Evolutionary conservation across 345 rosid genomes (phyloP).

Genomic region (Sonneratia alba): DNA sequence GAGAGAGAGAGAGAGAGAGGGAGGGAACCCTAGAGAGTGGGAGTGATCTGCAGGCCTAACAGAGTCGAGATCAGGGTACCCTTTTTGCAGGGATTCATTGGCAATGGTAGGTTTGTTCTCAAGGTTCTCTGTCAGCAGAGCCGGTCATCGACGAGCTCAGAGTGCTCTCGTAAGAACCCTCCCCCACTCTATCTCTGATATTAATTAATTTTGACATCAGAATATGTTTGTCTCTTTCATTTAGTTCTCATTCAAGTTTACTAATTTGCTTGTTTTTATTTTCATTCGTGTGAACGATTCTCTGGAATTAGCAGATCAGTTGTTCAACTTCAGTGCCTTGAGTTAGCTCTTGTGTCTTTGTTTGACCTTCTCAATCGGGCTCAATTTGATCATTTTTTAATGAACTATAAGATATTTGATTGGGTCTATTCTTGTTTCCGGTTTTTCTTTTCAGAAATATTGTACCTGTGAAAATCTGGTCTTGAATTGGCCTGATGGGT

Average conservation of each 20-base stretch:
- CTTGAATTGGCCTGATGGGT: conserved; percentile 1
- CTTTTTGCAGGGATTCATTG: neutral
- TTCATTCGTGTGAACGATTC: neutral
- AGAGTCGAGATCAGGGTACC: conserved; percentile 13
- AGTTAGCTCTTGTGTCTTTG: neutral
- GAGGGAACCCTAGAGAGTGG: neutral
- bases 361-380: conserved; percentile 4
- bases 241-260: neutral
- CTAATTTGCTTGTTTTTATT: neutral
- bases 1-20: too few species aligned
- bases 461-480: neutral
- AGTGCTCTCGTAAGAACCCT: conserved; percentile 62
- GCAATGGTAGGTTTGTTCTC: conserved; percentile 90
- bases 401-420: neutral
- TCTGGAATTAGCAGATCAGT: neutral
- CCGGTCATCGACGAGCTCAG: conserved; percentile 73
- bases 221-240: neutral
- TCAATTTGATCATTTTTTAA: neutral
- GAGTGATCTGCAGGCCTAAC: neutral
- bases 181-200: conserved; percentile 3
- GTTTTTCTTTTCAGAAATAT: too few species aligned
- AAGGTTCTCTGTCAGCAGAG: conserved; percentile 62
- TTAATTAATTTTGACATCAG: neutral
- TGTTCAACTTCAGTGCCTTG: neutral
- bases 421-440: neutral